Conservation (phyloP, 805 yeast genomes). For the Scheffersomyces ergatensis region DNA sequence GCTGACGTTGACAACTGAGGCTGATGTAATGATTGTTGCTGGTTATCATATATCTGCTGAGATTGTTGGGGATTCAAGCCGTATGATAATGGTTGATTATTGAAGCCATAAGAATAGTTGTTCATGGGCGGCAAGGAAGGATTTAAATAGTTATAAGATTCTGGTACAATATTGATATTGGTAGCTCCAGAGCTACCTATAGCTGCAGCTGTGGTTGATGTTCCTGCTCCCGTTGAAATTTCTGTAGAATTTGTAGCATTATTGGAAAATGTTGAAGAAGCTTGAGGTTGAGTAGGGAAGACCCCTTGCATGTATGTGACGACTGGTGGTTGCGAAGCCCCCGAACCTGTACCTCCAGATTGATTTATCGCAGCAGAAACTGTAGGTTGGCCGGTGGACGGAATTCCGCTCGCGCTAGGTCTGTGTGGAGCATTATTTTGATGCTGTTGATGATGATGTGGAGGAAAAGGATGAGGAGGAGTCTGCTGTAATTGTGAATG, state of each 20-base stretch:
- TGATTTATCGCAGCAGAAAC: not conserved
- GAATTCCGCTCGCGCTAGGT: not conserved
- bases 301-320: not conserved
- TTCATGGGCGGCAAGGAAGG: slow-evolving; percentile 2
- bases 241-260: not conserved
- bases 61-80: not conserved
- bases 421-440: not conserved
- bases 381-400: not conserved
- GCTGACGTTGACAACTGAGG: not conserved
- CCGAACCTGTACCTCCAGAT: not conserved
- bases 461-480: not conserved
- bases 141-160: slow-evolving; percentile 2
- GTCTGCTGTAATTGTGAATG: not conserved
- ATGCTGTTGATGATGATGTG: not conserved
- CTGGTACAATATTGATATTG: not conserved
- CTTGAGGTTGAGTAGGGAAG: not conserved
- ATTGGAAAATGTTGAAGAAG: not conserved
- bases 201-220: not conserved
- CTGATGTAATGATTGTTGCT: not conserved
- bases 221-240: not conserved
- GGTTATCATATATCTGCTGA: not conserved
- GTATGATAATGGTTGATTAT: not conserved
- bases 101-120: not conserved
- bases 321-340: not conserved
- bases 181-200: slow-evolving; percentile 1